Conservation (phyloP, 768 basidiomycete genomes). For the Collybiopsis confluens region DNA sequence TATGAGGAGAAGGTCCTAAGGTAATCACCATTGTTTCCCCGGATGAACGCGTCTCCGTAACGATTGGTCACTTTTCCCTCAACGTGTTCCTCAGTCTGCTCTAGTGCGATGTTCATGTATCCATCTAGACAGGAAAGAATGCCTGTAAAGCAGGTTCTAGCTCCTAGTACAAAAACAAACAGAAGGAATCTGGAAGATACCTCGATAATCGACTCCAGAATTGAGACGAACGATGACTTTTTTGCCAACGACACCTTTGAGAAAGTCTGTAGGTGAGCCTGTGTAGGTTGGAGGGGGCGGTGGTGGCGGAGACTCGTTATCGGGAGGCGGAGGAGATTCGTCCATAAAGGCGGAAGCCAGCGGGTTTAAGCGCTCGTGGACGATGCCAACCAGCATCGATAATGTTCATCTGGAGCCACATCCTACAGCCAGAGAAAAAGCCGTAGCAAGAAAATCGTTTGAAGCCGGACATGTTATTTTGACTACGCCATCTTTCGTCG, state of each 20-base stretch:
- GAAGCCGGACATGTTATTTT: constrained; percentile 47
- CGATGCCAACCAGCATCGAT: too few species aligned
- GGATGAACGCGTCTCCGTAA: constrained; percentile 94
- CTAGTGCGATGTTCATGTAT: constrained; percentile 98
- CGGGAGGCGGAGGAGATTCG: constrained; percentile 1
- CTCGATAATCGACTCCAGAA: constrained; percentile 90
- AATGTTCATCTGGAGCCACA: constrained; percentile 37
- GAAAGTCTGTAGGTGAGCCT: constrained; percentile 88
- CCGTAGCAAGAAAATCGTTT: constrained; percentile 35
- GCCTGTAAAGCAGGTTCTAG: constrained; percentile 41
- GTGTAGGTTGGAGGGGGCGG: constrained; percentile 41
- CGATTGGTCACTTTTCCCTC: constrained; percentile 81
- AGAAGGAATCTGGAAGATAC: constrained; percentile 30
- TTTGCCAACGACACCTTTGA: constrained; percentile 97
- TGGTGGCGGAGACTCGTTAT: constrained; percentile 1
- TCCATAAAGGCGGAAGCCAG: too few species aligned
- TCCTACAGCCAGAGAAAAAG: constrained; percentile 46
- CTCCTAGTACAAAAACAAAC: not conserved
- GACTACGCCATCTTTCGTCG: constrained; percentile 38
- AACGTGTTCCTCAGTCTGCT: constrained; percentile 96
- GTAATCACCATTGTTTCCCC: constrained; percentile 81
- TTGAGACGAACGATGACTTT: constrained; percentile 87
- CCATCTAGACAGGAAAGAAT: constrained; percentile 93
- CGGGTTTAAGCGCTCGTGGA: too few species aligned
- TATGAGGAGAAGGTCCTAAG: not conserved